Conservation (phyloP, 257 asterid genomes). For the Solanum chilense region DNA sequence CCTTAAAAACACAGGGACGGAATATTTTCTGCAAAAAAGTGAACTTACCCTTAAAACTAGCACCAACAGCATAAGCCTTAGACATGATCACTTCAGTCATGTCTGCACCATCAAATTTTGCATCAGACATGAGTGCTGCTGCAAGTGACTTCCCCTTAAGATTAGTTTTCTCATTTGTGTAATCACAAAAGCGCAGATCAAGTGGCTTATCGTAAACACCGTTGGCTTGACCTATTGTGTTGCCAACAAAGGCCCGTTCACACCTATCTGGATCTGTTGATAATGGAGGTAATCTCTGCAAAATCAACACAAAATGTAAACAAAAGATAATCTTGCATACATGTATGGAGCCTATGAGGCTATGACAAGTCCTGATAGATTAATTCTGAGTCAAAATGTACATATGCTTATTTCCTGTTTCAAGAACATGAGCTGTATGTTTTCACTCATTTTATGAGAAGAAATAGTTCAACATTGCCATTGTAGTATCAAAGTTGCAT, state of each 20-base stretch:
- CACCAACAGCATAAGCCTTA: conserved; percentile 95
- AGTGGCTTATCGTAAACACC: conserved; percentile 97
- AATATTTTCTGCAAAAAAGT: not conserved
- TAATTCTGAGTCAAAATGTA: not conserved
- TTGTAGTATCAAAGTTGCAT: not conserved
- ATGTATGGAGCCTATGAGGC: not conserved
- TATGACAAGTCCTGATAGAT: not conserved
- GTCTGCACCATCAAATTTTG: conserved; percentile 97
- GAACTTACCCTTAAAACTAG: conserved; percentile 71
- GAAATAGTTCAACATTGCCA: not conserved
- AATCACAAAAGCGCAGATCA: conserved; percentile 92
- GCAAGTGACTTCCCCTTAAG: conserved; percentile 89
- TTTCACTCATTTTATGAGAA: not conserved
- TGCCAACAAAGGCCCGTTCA: conserved; percentile 87
- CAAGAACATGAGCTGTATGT: not conserved
- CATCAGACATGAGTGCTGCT: conserved; percentile 92
- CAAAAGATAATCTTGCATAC: not conserved
- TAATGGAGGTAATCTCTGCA: conserved; percentile 92
- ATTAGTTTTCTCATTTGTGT: conserved; percentile 76
- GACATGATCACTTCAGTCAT: conserved; percentile 94
- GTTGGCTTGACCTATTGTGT: conserved; percentile 94
- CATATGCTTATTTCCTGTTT: not conserved
- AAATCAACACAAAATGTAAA: conserved; percentile 2
- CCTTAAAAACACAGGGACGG: not conserved
- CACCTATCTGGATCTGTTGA: conserved; percentile 80